phyloP scores from a whole-genome alignment of 129 eudicot genomes.

The Smallanthus sonchifolius region DNA sequence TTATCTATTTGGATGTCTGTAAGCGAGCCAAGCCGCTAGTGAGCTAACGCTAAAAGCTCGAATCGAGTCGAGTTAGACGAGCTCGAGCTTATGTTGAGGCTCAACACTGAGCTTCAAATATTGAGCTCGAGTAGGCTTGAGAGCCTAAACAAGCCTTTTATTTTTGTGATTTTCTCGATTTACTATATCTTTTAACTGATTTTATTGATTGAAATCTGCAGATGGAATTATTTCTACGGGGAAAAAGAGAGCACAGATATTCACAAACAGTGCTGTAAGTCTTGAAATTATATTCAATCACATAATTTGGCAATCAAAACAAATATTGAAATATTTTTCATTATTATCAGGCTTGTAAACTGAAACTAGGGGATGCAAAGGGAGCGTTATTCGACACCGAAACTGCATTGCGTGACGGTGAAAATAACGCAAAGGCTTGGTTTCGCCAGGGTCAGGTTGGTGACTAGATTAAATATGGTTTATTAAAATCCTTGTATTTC shows the following conservation, averaged over 20 bases:
- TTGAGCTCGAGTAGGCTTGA: too few relatives aligned
- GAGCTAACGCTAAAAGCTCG: too few relatives aligned
- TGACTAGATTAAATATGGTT: background rate
- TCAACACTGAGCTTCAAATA: too few relatives aligned
- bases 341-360: constrained; percentile 69
- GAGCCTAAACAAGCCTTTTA: too few relatives aligned
- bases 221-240: constrained; percentile 55
- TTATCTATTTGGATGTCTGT: background rate
- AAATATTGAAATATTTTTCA: background rate
- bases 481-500: background rate
- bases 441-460: constrained; percentile 98
- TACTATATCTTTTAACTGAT: background rate
- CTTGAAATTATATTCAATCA: background rate
- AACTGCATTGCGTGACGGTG: constrained; percentile 85
- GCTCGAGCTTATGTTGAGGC: too few relatives aligned
- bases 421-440: constrained; percentile 81
- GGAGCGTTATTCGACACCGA: constrained; percentile 87
- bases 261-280: constrained; percentile 96
- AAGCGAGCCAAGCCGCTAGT: too few relatives aligned
- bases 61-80: too few relatives aligned
- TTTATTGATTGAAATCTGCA: constrained; percentile 20
- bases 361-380: constrained; percentile 77
- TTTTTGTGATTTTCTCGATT: too few relatives aligned
- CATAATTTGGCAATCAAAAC: background rate
- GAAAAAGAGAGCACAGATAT: constrained; percentile 79